A percentile compares a stretch with the other conserved stretches of the same genome.
Evolutionary conservation across 169 alveolate species (phyloP).

Genomic region (Eimeria acervulina): DNA sequence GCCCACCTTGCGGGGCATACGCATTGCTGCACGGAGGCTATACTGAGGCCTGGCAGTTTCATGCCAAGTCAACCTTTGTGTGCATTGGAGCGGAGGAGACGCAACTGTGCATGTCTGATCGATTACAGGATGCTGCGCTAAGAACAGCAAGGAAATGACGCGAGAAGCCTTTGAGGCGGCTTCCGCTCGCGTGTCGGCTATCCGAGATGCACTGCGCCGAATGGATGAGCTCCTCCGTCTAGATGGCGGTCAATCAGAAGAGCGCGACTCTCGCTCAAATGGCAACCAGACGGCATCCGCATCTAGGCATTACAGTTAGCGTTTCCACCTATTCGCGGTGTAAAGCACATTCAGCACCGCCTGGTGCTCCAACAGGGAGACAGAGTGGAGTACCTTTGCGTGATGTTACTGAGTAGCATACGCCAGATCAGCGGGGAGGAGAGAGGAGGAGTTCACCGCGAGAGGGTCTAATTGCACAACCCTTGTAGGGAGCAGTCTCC

Average conservation of each 20-base stretch:
- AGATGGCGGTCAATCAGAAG: constrained; percentile 15
- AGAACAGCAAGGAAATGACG: constrained; percentile 68
- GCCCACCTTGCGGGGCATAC: neutral
- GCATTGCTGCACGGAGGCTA: neutral
- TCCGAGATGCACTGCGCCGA: constrained; percentile 59
- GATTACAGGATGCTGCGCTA: constrained; percentile 4
- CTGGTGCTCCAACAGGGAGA: neutral
- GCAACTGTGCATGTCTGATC: neutral
- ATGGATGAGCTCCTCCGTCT: constrained; percentile 32
- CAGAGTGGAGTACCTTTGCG: neutral
- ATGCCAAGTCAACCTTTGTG: neutral
- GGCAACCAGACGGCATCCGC: neutral
- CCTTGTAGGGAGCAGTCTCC: neutral
- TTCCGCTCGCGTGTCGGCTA: constrained; percentile 51
- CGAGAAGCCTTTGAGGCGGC: constrained; percentile 73
- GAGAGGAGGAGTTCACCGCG: neutral
- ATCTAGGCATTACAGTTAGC: neutral
- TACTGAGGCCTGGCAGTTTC: neutral
- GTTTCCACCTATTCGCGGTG: neutral
- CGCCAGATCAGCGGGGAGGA: neutral
- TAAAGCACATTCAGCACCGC: neutral
- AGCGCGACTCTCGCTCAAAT: neutral
- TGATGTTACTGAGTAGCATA: neutral
- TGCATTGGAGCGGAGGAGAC: neutral
- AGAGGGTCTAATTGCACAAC: neutral